Conservation (phyloP, 2,329 filamentous ascomycete species). For the Penicillium sp. region DNA sequence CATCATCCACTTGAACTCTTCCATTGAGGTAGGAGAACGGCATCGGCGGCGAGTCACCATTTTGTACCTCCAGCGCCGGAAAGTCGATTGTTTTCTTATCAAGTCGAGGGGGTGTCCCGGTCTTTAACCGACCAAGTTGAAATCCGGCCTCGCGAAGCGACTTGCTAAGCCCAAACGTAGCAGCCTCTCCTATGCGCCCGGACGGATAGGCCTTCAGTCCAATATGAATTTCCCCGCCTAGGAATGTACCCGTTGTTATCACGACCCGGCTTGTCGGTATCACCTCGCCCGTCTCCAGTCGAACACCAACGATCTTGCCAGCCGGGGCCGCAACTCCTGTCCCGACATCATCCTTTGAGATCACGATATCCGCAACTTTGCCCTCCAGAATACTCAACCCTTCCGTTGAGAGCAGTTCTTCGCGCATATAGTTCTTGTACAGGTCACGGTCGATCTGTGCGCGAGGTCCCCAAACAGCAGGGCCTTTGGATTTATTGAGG, state of each 20-base stretch:
- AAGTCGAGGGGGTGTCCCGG: slow-evolving; percentile 88
- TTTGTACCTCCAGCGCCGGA: slow-evolving; percentile 70
- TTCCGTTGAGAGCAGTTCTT: slow-evolving; percentile 77
- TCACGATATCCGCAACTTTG: slow-evolving; percentile 89
- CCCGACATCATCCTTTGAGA: slow-evolving; percentile 60
- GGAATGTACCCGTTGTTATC: slow-evolving; percentile 94
- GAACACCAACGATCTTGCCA: slow-evolving; percentile 80
- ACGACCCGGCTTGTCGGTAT: slow-evolving; percentile 81
- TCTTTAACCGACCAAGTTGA: slow-evolving; percentile 87
- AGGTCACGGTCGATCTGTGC: slow-evolving; percentile 92
- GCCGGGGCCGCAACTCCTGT: slow-evolving; percentile 56
- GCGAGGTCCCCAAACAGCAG: slow-evolving; percentile 94
- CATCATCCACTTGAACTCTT: slow-evolving; percentile 67
- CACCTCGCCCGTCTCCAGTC: slow-evolving; percentile 84
- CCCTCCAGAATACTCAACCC: slow-evolving; percentile 82
- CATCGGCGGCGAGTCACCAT: slow-evolving; percentile 80
- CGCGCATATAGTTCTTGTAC: slow-evolving; percentile 89
- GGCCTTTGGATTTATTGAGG: slow-evolving; percentile 86
- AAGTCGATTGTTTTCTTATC: slow-evolving; percentile 84
- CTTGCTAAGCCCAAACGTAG: slow-evolving; percentile 89
- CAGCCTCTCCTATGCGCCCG: slow-evolving; percentile 90
- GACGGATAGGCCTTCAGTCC: slow-evolving; percentile 83
- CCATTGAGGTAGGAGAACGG: slow-evolving; percentile 93
- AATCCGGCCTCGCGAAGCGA: slow-evolving; percentile 89
- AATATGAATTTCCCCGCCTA: slow-evolving; percentile 96